Base-by-base conservation (phyloP, 2,329 filamentous ascomycete species). In the Myriangium duriaei region DNA sequence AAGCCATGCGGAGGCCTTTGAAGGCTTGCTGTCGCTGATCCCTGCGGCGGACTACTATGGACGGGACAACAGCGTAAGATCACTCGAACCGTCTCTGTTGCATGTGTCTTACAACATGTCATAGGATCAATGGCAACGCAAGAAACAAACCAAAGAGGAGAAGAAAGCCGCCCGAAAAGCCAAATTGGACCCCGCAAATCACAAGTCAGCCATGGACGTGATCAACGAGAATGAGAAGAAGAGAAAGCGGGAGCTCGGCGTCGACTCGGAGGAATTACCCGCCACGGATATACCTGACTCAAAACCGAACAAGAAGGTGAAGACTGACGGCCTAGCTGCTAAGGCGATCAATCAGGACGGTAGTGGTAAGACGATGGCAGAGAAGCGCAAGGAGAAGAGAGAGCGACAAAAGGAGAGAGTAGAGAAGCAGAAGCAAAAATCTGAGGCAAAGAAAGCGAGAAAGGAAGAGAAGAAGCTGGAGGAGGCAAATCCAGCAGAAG, bases 141-240 rank as follows among this genome's bases (percentile, higher is more conserved):
- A 91, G 64, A 96, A 96, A 67, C 87, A 96, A 64, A 88, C 85
- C 35, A 94, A 93, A 58, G 81, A 85, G 59, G 74, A 94, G 60
- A 83, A 83, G 42, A 75, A 76, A 45, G 78, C 81, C 48, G 82
- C 85, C 40, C 86, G 86, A 63, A 74, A 79, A 55, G 84, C 81
- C 43, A 96, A 95, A 64, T 72, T 96, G 29, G 84, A 96, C 52
- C 87, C 91, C 16, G 84, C 88, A 48, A 86, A 85, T 53, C 78
- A 80, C 47, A 91, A 92, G 67, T 91, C 77, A 47, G 88, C 86
- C 44, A 88, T 93, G 58, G 87, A 96, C 59, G 76, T 95, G 44
- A 80, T 93, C 30, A 34, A 40, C 16, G 37, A 40, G 37, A 40
- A 40, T 13, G 37, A 40, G 32, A 40, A 35, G 37, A 40, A 40